Evolutionary conservation across 176 grass and related monocot species (phyloP).

Genomic region (Typha latifolia): DNA sequence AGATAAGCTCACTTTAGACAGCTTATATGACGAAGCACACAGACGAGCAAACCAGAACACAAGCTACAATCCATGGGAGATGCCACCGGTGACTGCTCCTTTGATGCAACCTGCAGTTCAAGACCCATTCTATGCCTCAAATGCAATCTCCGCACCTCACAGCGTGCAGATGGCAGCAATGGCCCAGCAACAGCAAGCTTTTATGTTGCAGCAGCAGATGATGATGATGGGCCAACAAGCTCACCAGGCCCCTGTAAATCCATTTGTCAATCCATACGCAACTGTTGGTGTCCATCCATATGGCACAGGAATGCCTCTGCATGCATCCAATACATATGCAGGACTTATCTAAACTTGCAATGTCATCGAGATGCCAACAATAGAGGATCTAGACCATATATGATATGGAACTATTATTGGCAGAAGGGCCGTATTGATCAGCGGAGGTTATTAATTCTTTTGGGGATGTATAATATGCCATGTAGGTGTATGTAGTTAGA

Average conservation of each 20-base stretch:
- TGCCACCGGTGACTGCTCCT: conserved; percentile 21
- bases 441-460: conserved; percentile 1
- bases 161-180: conserved; percentile 72
- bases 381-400: background rate
- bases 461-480: background rate
- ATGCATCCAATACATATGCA: conserved; percentile 36
- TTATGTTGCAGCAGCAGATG: conserved; percentile 67
- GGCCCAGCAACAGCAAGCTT: conserved; percentile 72
- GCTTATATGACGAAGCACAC: conserved; percentile 70
- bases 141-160: conserved; percentile 45
- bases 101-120: conserved; percentile 44
- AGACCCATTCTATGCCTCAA: conserved; percentile 60
- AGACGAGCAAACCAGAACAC: conserved; percentile 39
- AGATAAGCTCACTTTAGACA: conserved; percentile 79
- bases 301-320: conserved; percentile 34
- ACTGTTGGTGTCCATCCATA: conserved; percentile 19
- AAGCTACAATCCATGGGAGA: conserved; percentile 90
- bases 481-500: conserved; percentile 1
- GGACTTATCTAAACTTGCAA: conserved; percentile 43
- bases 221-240: conserved; percentile 43
- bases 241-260: conserved; percentile 43
- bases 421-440: conserved; percentile 4
- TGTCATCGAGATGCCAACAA: background rate
- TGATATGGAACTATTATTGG: conserved; percentile 1
- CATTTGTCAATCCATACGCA: conserved; percentile 39